Evolutionary conservation across 2,329 filamentous ascomycete species (phyloP).

Genomic region (Colletotrichum falcatum): DNA sequence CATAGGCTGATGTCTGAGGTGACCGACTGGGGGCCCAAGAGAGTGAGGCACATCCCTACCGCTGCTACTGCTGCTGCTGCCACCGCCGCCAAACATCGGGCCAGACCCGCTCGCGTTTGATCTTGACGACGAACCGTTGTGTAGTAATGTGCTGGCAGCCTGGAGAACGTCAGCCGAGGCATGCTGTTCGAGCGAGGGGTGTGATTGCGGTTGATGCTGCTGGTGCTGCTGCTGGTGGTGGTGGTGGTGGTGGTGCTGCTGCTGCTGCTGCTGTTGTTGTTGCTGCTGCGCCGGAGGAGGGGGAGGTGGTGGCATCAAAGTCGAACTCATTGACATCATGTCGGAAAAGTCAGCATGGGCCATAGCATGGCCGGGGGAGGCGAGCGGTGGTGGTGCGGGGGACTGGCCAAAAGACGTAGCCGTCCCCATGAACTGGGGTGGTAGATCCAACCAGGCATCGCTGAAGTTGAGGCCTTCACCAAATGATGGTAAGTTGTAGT

Average conservation of each 20-base stretch:
- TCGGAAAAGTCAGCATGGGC: slow-evolving; percentile 45
- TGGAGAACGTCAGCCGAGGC: slow-evolving; percentile 68
- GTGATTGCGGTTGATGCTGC: slow-evolving; percentile 41
- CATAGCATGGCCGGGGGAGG: slow-evolving; percentile 46
- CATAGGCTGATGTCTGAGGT: slow-evolving; percentile 57
- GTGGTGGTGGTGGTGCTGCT: slow-evolving; percentile 45
- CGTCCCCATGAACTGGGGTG: slow-evolving; percentile 74
- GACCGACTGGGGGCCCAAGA: slow-evolving; percentile 53
- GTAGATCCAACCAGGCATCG: slow-evolving; percentile 68
- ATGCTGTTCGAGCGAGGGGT: slow-evolving; percentile 45
- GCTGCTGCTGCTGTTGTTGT: slow-evolving; percentile 45
- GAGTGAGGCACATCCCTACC: slow-evolving; percentile 38
- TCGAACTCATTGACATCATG: slow-evolving; percentile 47
- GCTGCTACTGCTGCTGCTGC: no score
- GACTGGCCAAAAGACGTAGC: slow-evolving; percentile 70
- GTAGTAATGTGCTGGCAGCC: slow-evolving; percentile 62
- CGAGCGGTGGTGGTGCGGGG: slow-evolving; percentile 53
- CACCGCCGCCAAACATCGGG: slow-evolving; percentile 38
- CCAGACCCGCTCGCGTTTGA: slow-evolving; percentile 43
- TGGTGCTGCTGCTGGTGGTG: slow-evolving; percentile 47
- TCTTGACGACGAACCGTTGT: slow-evolving; percentile 54
- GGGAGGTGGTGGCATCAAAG: slow-evolving; percentile 53
- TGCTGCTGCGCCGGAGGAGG: slow-evolving; percentile 47
- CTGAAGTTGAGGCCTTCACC: slow-evolving; percentile 64
- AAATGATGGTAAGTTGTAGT: slow-evolving; percentile 62